Evolutionary conservation across 345 rosid genomes (phyloP).

Genomic region (Sapria himalayana): DNA sequence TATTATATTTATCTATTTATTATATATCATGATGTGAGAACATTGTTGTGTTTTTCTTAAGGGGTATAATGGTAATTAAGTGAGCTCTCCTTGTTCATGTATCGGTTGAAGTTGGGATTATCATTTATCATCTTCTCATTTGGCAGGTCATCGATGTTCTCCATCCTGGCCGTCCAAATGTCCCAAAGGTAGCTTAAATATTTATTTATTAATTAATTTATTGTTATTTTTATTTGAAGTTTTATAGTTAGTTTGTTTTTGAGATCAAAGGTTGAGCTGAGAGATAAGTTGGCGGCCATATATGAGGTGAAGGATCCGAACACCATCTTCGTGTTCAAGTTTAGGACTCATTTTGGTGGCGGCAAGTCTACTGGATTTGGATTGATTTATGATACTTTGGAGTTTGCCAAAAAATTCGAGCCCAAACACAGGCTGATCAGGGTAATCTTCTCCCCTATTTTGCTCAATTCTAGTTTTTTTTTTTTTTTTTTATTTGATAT

Average conservation of each 20-base stretch:
- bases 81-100: not conserved
- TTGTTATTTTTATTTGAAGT: not conserved
- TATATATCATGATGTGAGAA: no score
- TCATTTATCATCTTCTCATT: not conserved
- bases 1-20: no score
- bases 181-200: slow-evolving; percentile 47
- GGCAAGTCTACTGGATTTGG: slow-evolving; percentile 98
- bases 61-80: no score
- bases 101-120: not conserved
- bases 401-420: slow-evolving; percentile 79
- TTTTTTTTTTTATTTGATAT: no score
- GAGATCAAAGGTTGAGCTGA: slow-evolving; percentile 41
- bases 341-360: slow-evolving; percentile 94
- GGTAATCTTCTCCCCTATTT: slow-evolving; percentile 22
- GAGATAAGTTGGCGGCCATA: slow-evolving; percentile 66
- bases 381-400: slow-evolving; percentile 72
- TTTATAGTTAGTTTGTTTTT: not conserved
- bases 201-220: not conserved
- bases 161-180: slow-evolving; percentile 90
- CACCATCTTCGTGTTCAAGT: slow-evolving; percentile 84
- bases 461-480: no score
- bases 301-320: slow-evolving; percentile 85
- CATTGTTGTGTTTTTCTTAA: no score
- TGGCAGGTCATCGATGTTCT: slow-evolving; percentile 79
- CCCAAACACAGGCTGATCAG: slow-evolving; percentile 95